Evolutionary conservation across 257 asterid genomes (phyloP), one percentile per base, ranked within the genome.

Genomic region (Gardenia jasminoides): DNA sequence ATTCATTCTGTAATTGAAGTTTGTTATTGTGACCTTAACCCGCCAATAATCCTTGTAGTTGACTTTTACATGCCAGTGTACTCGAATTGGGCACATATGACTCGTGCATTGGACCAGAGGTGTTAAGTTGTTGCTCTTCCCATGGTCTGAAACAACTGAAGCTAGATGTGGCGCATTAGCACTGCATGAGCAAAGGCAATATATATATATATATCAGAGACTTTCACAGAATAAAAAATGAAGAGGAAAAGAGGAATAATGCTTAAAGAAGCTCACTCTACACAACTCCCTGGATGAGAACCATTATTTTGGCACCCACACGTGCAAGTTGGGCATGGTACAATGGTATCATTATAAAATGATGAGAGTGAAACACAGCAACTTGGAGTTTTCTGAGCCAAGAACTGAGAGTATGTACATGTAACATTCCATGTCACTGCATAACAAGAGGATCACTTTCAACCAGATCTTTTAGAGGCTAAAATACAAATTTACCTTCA

Each of bases 341-440:
- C 98, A 67, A 94, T 92, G 0, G 96, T 92, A 72, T 91, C 92
- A 10, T 91, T 94, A 85, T 94, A 92, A 81, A 94, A 94, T 28
- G 98, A 91, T 6, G 98, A 94, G 62, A 94, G 88, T 0, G 98
- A 92, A 50, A 94, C 98, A 24, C 98, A 94, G 74, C 98, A 94
- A 11, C 89, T 80, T 0, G 98, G 97, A 66, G 98, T 90, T 82
- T 91, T 94, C 74, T 90, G 94, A 75, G 97, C 97, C 33, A 94
- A 88, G 83, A 92, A 91, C 88, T 92, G 98, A 30, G 98, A 94
- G 86, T 92, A 94, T 48, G 97, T 94, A 88, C 98, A 83, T 28
- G 90, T 84, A 50, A 86, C 83, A 16, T 86, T 86, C 89, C 89
- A 86, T 22, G 89, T 84, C 89, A 86, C 89, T 86, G 89, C 82